Percentiles rank a stretch among this genome's conserved stretches.
These are phyloP conservation scores for Adansonia rubrostipa DNA, from an alignment of 441 rosid species.

Conservation along the genomic window DNA sequence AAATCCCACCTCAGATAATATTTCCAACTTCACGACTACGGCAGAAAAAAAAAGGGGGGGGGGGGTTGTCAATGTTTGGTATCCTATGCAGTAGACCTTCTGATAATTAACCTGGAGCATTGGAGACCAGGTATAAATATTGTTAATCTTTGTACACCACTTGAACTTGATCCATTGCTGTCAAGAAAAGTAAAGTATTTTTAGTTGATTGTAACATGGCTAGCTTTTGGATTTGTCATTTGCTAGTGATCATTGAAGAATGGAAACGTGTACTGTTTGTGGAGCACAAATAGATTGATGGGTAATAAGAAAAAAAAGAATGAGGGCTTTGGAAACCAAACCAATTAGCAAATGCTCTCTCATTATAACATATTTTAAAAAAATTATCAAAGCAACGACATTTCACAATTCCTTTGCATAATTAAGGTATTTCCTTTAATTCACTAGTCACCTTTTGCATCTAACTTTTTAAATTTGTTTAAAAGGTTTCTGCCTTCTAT, in stretches of 20 bases:
- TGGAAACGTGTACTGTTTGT: background rate
- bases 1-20: slow-evolving; percentile 23
- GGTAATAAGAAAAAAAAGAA: background rate
- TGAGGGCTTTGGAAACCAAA: slow-evolving; percentile 20
- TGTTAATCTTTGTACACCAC: background rate
- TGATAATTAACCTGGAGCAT: background rate
- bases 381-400: background rate
- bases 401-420: slow-evolving; percentile 27
- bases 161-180: slow-evolving; percentile 7
- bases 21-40: slow-evolving; percentile 18
- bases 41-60: background rate
- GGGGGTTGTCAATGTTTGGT: no score
- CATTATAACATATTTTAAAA: background rate
- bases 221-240: background rate
- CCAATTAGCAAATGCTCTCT: slow-evolving; percentile 10
- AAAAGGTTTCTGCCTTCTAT: slow-evolving; percentile 20
- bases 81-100: background rate
- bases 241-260: background rate
- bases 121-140: background rate
- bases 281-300: background rate
- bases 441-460: slow-evolving; percentile 28
- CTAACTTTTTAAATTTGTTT: slow-evolving; percentile 29
- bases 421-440: background rate
- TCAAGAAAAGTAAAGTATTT: background rate
- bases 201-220: background rate